A percentile compares a stretch with the other conserved stretches of the same genome.
These are phyloP conservation scores for Auricularia auricula-judae DNA, from an alignment of 768 basidiomycete species.

Conservation along the genomic window DNA sequence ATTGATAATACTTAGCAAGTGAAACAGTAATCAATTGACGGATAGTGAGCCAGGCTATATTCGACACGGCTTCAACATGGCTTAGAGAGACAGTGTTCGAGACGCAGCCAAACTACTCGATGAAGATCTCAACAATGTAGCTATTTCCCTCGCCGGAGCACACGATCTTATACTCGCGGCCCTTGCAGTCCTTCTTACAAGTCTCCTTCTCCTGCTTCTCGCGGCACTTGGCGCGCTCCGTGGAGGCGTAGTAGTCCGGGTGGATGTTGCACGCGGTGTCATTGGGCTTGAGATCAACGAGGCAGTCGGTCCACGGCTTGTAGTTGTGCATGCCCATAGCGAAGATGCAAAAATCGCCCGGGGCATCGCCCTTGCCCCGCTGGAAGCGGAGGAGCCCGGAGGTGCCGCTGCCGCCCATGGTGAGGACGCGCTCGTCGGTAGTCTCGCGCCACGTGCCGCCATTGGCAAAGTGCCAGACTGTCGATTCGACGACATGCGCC, in stretches of 20 bases:
- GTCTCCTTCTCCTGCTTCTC: background rate
- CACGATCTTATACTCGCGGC: background rate
- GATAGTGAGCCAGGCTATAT: too few species aligned
- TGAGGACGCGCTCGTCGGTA: conserved; percentile 17
- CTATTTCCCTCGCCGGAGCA: background rate
- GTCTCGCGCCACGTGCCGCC: conserved; percentile 20
- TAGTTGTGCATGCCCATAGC: conserved; percentile 29
- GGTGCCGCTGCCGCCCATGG: conserved; percentile 28
- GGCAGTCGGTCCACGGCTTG: conserved; percentile 28
- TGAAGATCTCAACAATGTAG: background rate
- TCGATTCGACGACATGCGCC: conserved; percentile 24
- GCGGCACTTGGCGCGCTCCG: background rate
- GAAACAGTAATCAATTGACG: too few species aligned
- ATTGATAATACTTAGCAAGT: too few species aligned
- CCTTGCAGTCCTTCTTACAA: background rate
- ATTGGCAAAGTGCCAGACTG: conserved; percentile 24
- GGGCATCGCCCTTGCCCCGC: conserved; percentile 11
- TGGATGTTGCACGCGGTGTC: background rate
- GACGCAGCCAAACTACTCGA: background rate
- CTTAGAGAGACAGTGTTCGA: too few species aligned
- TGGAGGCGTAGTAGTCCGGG: background rate
- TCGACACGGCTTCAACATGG: too few species aligned
- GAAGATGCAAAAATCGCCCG: conserved; percentile 21
- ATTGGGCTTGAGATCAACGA: background rate
- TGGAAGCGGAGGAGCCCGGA: conserved; percentile 26